A percentile compares a stretch with the other conserved stretches of the same genome.
Evolutionary conservation across 2,329 filamentous ascomycete species (phyloP).

Genomic region (Metarhizium humberi): DNA sequence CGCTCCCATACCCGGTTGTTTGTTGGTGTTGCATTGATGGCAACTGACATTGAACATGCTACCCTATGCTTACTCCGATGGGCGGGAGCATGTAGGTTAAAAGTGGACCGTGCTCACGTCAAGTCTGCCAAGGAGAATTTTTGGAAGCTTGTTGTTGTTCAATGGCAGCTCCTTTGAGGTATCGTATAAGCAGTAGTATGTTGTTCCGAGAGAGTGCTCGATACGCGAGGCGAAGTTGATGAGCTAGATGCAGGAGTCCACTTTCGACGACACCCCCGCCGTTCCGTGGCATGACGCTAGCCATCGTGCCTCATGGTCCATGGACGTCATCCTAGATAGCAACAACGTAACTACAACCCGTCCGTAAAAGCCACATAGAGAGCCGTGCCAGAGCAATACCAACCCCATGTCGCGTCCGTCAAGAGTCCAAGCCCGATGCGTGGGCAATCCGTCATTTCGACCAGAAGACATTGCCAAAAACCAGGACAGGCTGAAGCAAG

Average conservation of each 20-base stretch:
- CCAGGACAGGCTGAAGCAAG: conserved; percentile 25
- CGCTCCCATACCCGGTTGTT: too few relatives aligned
- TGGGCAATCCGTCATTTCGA: conserved; percentile 34
- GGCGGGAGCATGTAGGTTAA: too few relatives aligned
- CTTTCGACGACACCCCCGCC: neutral
- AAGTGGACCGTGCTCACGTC: too few relatives aligned
- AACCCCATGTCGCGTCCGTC: conserved; percentile 17
- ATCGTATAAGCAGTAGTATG: too few relatives aligned
- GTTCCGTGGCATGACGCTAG: neutral
- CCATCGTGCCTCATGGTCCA: neutral
- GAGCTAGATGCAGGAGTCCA: neutral
- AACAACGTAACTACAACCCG: neutral
- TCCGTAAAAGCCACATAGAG: neutral
- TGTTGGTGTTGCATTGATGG: too few relatives aligned
- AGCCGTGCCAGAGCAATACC: neutral
- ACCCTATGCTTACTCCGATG: too few relatives aligned
- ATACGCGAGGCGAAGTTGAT: too few relatives aligned
- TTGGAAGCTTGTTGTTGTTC: too few relatives aligned
- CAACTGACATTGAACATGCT: too few relatives aligned
- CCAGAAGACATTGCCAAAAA: conserved; percentile 32
- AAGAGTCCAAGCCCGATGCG: conserved; percentile 28
- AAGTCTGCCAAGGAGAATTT: too few relatives aligned
- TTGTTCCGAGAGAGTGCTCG: too few relatives aligned
- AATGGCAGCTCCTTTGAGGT: too few relatives aligned
- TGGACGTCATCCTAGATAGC: neutral